These are phyloP conservation scores for Aspergillus cavernicola DNA, from an alignment of 495 filamentous ascomycete genomes.

Conservation along the genomic window DNA sequence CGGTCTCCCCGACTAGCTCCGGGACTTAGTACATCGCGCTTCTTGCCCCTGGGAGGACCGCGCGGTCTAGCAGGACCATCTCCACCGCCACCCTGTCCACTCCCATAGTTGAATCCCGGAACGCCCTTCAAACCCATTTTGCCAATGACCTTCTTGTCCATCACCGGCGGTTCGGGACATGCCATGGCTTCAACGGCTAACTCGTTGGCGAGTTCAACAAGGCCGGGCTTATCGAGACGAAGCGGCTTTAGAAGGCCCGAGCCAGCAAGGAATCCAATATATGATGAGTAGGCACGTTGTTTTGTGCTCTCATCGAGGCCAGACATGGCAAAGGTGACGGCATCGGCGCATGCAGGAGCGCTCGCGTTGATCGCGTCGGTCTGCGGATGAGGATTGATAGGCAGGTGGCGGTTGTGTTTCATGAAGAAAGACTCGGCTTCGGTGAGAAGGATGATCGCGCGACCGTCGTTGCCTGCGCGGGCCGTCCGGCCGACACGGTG, in stretches of 20 bases:
- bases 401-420: constrained; percentile 47
- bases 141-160: constrained; percentile 44
- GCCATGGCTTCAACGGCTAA: constrained; percentile 42
- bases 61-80: constrained; percentile 10
- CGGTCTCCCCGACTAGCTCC: constrained; percentile 27
- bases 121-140: constrained; percentile 51
- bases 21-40: constrained; percentile 30
- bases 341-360: constrained; percentile 8
- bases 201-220: constrained; percentile 44
- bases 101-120: constrained; percentile 33
- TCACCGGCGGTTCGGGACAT: constrained; percentile 42
- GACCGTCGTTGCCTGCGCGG: constrained; percentile 64
- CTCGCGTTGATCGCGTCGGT: constrained; percentile 30
- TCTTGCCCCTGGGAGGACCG: constrained; percentile 18
- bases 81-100: no score
- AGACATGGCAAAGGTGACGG: constrained; percentile 28
- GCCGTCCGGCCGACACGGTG: constrained; percentile 77
- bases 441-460: constrained; percentile 61
- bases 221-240: constrained; percentile 34
- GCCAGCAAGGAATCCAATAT: constrained; percentile 48
- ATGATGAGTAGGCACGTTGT: constrained; percentile 54
- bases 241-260: constrained; percentile 36
- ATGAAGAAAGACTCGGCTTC: constrained; percentile 59
- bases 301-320: constrained; percentile 45
- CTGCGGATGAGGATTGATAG: constrained; percentile 51